A percentile compares a stretch with the other conserved stretches of the same genome.
These are phyloP conservation scores for Geotrichum carabidarum DNA, from an alignment of 1,139 yeast genomes.

Conservation along the genomic window DNA sequence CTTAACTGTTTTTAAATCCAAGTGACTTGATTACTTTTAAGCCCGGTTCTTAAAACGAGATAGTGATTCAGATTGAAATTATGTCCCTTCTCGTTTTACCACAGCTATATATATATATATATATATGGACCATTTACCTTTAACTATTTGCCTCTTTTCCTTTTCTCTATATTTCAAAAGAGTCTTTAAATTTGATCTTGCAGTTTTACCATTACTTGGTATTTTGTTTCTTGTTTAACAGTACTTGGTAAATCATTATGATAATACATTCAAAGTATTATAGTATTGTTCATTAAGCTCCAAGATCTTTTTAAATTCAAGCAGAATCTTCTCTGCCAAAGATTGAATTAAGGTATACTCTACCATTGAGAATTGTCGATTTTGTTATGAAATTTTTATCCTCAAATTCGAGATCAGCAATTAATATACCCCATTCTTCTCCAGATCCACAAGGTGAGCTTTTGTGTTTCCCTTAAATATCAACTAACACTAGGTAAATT, in stretches of 20 bases:
- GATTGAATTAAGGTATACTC: neutral
- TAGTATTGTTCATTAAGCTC: neutral
- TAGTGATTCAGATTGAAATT: constrained; percentile 8
- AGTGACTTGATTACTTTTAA: neutral
- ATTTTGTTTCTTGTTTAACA: neutral
- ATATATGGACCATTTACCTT: constrained; percentile 5
- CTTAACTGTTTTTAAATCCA: constrained; percentile 8
- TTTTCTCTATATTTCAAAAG: neutral
- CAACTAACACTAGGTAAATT: no score
- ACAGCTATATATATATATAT: neutral
- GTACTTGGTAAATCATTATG: neutral
- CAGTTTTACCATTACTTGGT: neutral
- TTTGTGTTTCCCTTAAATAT: neutral
- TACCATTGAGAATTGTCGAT: neutral
- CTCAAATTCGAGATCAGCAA: constrained; percentile 1
- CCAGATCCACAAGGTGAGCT: neutral
- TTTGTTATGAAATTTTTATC: constrained; percentile 10
- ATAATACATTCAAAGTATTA: neutral
- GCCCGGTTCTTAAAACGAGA: constrained; percentile 3
- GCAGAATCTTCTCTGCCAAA: neutral
- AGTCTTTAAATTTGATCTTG: neutral
- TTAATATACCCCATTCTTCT: constrained; percentile 5
- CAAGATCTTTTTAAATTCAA: neutral
- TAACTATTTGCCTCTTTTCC: constrained; percentile 4
- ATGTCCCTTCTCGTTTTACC: neutral